Evolutionary conservation across 208 protist species (phyloP), one percentile per base, ranked within the genome.

Genomic region (Leishmania braziliensis): DNA sequence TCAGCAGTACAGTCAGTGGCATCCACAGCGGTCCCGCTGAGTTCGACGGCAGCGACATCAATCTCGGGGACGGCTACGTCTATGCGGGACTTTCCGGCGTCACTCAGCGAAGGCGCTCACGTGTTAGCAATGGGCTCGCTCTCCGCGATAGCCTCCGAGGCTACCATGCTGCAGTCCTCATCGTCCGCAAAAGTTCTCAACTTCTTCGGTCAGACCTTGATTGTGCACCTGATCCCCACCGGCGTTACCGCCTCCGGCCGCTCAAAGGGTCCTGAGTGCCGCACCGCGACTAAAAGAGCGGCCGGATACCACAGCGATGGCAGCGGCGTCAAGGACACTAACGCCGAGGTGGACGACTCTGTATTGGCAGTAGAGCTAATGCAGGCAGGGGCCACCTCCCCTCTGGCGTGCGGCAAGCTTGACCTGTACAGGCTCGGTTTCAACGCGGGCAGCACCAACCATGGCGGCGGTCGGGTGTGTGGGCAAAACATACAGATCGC

Each of bases 11-110:
- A 78, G 53, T 68, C 56, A 4, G 69, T 75, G 29, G 66, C 77
- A 3, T 85, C 82, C 33, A 78, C 82, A 1, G 82, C 82, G 0
- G 82, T 85, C 18, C 82, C 82, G 23, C 77, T 85, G 39, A 81
- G 77, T 53, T 78, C 33, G 46, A 66, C 79, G 65, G 50, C 50
- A 56, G 62, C 63, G 36, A 8, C 54, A 39, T 9, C 77, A 3
- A 26, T 70, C 16, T n/a, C 46, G 33, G 63, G 48, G 36, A 26
- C 43, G 26, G 46, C 26, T 48, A n/a, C 53, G 9, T 36, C 56
- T 39, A 14, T 20, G 77, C 54, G 3, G 36, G 4, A 66, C 69
- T n/a, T 5, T 33, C 23, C 70, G n/a, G 16, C n/a, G 29, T 43
- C 50, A 9, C 5, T 51, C 43, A 16, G 18, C 12, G 60, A 60